Base-by-base conservation (phyloP, 768 basidiomycete species). In the Pisolithus tinctorius region DNA sequence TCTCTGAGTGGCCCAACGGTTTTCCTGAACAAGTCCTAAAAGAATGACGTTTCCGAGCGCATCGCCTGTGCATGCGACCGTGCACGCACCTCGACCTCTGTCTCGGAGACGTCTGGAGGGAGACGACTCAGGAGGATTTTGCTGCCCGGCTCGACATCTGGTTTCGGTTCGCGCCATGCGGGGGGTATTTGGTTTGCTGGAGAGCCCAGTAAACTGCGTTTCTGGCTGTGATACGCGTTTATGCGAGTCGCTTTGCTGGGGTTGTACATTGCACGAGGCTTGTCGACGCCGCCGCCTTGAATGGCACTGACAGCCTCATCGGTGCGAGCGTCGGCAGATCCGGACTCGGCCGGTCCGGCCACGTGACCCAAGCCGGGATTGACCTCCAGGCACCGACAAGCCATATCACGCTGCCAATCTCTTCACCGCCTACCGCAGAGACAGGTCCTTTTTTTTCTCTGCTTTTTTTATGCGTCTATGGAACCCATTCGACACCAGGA, bases 1-100 rank as follows among this genome's bases (percentile, higher is more conserved):
- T 88, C 86, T 61, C 75, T 82, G 53, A 88, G 63, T 0, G 86
- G 84, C 4, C 88, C 88, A 23, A 90, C 75, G 0, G 88, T 90
- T 65, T 83, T 88, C 55, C 71, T 76, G 65, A 90, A 88, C 47
- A 90, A 71, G 38, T 86, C 82, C 88, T 90, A 58, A 38, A n/a
- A 46, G 29, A 9, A 45, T 14, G 7, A 40, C 45, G 52, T 44
- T 56, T 48, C 55, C 49, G 51, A 56, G 52, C 20, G 14, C 41
- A 41, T 11, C 16, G 11, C 14, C 44, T 42, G 8, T 5, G 41
- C 4, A 38, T 26, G 11, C 6, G 25, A 20, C 45, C 41, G 23
- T 26, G 11, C 16, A 60, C 73, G 65, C 61, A 82, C 86, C 74
- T 85, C 80, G 34, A 88, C 76, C 55, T 88, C 86, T 46, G 72